Conservation (phyloP, 2,329 filamentous ascomycete species). For the Dactylellina cionopaga region DNA sequence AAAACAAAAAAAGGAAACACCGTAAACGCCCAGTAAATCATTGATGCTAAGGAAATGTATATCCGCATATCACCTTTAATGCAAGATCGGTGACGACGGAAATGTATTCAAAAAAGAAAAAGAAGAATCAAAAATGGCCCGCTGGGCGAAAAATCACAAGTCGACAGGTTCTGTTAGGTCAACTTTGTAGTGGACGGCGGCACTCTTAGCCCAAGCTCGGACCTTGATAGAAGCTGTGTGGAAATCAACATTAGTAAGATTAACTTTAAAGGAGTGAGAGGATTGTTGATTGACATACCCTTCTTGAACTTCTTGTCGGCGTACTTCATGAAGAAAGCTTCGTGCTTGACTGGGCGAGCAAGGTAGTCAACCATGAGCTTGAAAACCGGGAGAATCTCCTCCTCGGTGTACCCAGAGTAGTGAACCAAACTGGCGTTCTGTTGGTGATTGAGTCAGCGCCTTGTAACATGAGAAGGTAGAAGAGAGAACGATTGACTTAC, state of each 20-base stretch:
- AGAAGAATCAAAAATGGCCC: conserved; percentile 25
- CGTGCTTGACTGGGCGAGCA: conserved; percentile 85
- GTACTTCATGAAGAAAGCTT: conserved; percentile 99
- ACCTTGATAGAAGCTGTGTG: conserved; percentile 57
- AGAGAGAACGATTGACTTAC: conserved; percentile 65
- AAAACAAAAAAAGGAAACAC: conserved; percentile 35
- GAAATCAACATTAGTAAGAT: conserved; percentile 55
- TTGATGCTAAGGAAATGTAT: conserved; percentile 42
- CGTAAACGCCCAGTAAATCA: conserved; percentile 50
- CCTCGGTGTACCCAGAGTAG: conserved; percentile 92
- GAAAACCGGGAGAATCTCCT: conserved; percentile 91
- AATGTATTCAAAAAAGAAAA: conserved; percentile 26
- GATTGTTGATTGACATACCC: conserved; percentile 73
- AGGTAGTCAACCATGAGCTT: conserved; percentile 97
- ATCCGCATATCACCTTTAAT: conserved; percentile 44
- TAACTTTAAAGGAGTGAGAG: no score
- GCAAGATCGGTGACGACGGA: conserved; percentile 44
- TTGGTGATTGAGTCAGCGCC: conserved; percentile 12
- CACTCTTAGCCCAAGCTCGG: conserved; percentile 48
- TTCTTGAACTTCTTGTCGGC: conserved; percentile 99
- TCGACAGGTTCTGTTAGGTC: conserved; percentile 45
- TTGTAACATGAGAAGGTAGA: conserved; percentile 33
- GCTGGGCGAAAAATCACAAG: conserved; percentile 22
- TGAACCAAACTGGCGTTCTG: conserved; percentile 85
- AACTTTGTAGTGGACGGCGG: conserved; percentile 48